Conservation (phyloP, 371 early-diverging fungal species). For the Conidiobolus incongruus region DNA sequence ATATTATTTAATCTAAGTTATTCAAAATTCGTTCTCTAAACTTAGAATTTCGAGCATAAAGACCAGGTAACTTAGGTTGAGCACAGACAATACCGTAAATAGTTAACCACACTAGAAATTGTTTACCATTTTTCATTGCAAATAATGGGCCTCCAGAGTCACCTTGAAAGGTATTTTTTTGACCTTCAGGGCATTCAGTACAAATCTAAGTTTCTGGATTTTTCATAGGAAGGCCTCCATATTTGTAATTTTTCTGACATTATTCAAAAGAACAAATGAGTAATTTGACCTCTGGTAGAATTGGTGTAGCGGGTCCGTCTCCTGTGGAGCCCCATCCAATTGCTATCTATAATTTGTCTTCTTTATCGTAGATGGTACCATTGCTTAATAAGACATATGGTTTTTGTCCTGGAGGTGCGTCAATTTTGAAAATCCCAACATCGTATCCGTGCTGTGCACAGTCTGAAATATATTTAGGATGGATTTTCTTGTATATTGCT, state of each 20-base stretch:
- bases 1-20: no score
- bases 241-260: not conserved
- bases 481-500: not conserved
- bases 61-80: not conserved
- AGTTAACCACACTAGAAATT: not conserved
- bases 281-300: no score
- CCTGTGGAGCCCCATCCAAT: slow-evolving; percentile 1
- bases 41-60: no score
- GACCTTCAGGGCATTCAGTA: no score
- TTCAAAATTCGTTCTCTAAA: no score
- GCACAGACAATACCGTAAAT: slow-evolving; percentile 1
- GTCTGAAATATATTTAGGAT: not conserved
- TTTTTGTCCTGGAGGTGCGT: not conserved
- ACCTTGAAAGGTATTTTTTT: slow-evolving; percentile 1
- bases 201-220: not conserved
- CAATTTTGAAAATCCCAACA: not conserved
- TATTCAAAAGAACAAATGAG: not conserved
- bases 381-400: not conserved
- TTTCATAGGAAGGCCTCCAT: not conserved
- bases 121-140: no score
- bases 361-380: not conserved
- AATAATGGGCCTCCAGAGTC: slow-evolving; percentile 1
- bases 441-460: not conserved
- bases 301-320: not conserved
- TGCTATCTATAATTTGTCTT: not conserved